phyloP scores from a whole-genome alignment of 768 basidiomycete genomes.

The Tephrocybe sp. region DNA sequence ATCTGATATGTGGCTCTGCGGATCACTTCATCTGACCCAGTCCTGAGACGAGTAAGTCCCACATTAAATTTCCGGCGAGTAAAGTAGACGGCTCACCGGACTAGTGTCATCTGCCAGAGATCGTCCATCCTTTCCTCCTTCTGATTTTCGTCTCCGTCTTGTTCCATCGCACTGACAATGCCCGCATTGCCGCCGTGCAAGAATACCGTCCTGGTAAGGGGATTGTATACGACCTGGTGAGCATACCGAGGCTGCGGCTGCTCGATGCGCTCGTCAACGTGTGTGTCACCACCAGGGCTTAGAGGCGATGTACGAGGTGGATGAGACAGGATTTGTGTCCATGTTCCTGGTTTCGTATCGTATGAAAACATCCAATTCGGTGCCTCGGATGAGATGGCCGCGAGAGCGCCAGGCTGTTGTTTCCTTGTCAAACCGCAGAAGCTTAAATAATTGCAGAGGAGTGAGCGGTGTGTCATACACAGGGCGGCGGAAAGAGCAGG shows the following conservation, averaged over 20 bases:
- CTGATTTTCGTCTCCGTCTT: constrained; percentile 23
- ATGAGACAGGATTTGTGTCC: constrained; percentile 56
- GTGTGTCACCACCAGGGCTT: not conserved
- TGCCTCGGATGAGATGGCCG: constrained; percentile 43
- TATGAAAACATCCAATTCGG: constrained; percentile 73
- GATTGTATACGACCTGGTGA: constrained; percentile 76
- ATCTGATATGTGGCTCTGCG: constrained; percentile 62
- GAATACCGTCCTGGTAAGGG: constrained; percentile 50
- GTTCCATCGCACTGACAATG: constrained; percentile 16
- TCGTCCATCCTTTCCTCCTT: constrained; percentile 62
- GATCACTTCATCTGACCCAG: constrained; percentile 59
- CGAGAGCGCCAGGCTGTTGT: constrained; percentile 34
- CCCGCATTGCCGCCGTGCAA: constrained; percentile 81
- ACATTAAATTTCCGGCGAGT: not conserved
- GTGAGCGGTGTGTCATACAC: not conserved
- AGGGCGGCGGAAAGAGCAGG: not conserved
- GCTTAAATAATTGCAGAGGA: constrained; percentile 38
- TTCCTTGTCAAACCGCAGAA: constrained; percentile 60
- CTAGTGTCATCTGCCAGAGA: constrained; percentile 72
- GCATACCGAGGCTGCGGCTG: constrained; percentile 68
- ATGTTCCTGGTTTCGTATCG: constrained; percentile 54
- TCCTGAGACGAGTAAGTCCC: constrained; percentile 35
- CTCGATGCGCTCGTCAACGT: constrained; percentile 18
- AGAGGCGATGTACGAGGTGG: constrained; percentile 9
- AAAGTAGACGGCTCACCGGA: constrained; percentile 44